Conservation (phyloP, 345 rosid genomes). For the Lumnitzera littorea region DNA sequence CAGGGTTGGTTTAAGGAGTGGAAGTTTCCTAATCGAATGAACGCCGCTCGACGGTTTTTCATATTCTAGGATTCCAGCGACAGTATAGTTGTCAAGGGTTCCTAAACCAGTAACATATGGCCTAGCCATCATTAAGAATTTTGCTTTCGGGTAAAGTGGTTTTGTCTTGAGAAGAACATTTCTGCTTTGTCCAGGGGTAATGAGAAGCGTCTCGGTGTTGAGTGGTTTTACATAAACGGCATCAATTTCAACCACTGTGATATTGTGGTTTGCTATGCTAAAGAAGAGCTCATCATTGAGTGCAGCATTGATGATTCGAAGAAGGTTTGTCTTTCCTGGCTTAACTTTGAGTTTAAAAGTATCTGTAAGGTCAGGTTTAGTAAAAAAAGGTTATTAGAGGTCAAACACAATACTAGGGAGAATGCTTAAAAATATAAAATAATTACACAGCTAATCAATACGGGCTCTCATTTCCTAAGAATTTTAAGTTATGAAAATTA, state of each 20-base stretch:
- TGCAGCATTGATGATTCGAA: slow-evolving; percentile 41
- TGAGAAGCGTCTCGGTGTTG: slow-evolving; percentile 28
- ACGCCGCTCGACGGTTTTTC: slow-evolving; percentile 11
- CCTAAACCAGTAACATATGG: slow-evolving; percentile 64
- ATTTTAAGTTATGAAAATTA: no score
- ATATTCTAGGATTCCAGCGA: slow-evolving; percentile 33
- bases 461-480: no score
- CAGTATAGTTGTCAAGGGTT: slow-evolving; percentile 41
- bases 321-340: slow-evolving; percentile 38
- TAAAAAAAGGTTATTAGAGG: not conserved
- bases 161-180: slow-evolving; percentile 39
- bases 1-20: slow-evolving; percentile 35
- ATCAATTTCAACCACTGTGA: slow-evolving; percentile 36
- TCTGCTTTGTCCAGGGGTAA: slow-evolving; percentile 40
- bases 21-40: slow-evolving; percentile 32
- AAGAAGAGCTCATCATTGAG: slow-evolving; percentile 53
- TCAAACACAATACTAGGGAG: not conserved
- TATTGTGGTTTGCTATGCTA: slow-evolving; percentile 42
- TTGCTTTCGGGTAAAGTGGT: slow-evolving; percentile 29
- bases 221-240: slow-evolving; percentile 36
- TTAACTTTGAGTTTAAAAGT: slow-evolving; percentile 39
- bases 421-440: not conserved
- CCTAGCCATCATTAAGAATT: slow-evolving; percentile 50
- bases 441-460: no score
- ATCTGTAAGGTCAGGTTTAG: slow-evolving; percentile 12